phyloP scores from a whole-genome alignment of 331 rosid species.

The Spiraea crenata region DNA sequence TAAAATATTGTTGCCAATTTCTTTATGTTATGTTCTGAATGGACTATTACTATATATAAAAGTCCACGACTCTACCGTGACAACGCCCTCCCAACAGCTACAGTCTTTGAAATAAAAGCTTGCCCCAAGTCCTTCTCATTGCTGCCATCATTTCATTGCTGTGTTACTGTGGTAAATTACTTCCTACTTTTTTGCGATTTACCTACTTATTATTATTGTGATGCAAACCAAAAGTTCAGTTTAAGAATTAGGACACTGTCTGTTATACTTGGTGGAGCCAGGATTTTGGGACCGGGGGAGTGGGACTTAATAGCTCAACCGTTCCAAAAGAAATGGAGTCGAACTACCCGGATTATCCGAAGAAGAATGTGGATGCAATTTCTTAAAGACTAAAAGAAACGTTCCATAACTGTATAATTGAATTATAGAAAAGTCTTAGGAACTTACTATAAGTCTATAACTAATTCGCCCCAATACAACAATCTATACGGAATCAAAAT shows the following conservation, averaged over 20 bases:
- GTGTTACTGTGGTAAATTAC: conserved; percentile 32
- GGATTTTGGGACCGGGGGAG: too few relatives aligned
- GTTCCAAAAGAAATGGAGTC: too few relatives aligned
- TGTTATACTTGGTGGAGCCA: too few relatives aligned
- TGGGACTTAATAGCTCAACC: too few relatives aligned
- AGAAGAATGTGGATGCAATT: too few relatives aligned
- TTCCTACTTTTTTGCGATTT: background rate
- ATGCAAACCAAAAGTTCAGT: background rate
- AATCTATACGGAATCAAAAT: too few relatives aligned
- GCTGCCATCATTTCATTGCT: conserved; percentile 38
- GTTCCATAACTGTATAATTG: too few relatives aligned
- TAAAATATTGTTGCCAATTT: background rate
- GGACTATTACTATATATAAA: background rate
- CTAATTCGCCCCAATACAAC: too few relatives aligned
- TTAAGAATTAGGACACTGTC: conserved; percentile 8
- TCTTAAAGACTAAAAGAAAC: too few relatives aligned
- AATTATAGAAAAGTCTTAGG: too few relatives aligned
- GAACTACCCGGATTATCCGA: too few relatives aligned
- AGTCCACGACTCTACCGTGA: conserved; percentile 20
- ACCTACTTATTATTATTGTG: conserved; percentile 21
- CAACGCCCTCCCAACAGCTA: conserved; percentile 55
- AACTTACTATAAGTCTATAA: too few relatives aligned
- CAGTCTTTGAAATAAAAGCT: conserved; percentile 31
- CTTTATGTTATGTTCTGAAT: background rate
- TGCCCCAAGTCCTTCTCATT: conserved; percentile 40